These are phyloP conservation scores for Claviceps paspali DNA, from an alignment of 2,329 filamentous ascomycete species.

Conservation along the genomic window DNA sequence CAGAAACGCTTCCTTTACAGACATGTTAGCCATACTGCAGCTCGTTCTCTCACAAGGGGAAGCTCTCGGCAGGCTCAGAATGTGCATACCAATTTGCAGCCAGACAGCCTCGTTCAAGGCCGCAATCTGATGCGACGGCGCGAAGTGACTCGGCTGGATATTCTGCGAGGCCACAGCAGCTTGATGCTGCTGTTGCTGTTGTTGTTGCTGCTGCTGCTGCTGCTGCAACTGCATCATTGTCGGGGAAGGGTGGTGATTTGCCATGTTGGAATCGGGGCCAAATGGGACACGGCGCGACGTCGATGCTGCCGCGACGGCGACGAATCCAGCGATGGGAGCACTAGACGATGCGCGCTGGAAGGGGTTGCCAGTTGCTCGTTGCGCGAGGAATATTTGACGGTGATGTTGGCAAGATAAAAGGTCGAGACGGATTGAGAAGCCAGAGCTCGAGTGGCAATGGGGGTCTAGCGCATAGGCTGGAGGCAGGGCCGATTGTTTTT, in stretches of 20 bases:
- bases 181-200: constrained; percentile 40
- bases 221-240: constrained; percentile 52
- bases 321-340: neutral
- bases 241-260: constrained; percentile 67
- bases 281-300: neutral
- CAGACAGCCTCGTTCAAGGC: constrained; percentile 77
- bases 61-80: constrained; percentile 5
- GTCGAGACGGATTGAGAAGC: neutral
- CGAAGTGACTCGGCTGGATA: constrained; percentile 41
- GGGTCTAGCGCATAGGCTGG: constrained; percentile 5
- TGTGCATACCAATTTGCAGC: constrained; percentile 70
- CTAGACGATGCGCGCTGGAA: neutral
- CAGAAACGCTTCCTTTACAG: constrained; percentile 59
- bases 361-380: neutral
- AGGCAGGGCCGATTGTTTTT: too few species aligned
- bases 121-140: constrained; percentile 59
- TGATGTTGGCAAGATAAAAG: neutral
- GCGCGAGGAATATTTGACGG: neutral
- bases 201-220: constrained; percentile 27
- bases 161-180: constrained; percentile 41
- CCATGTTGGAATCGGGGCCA: constrained; percentile 33
- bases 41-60: neutral
- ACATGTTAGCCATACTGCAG: neutral
- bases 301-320: neutral
- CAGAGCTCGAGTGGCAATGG: neutral